phyloP scores from a whole-genome alignment of 202 grass and related monocot species.

The Dendrocalamus latiflorus region DNA sequence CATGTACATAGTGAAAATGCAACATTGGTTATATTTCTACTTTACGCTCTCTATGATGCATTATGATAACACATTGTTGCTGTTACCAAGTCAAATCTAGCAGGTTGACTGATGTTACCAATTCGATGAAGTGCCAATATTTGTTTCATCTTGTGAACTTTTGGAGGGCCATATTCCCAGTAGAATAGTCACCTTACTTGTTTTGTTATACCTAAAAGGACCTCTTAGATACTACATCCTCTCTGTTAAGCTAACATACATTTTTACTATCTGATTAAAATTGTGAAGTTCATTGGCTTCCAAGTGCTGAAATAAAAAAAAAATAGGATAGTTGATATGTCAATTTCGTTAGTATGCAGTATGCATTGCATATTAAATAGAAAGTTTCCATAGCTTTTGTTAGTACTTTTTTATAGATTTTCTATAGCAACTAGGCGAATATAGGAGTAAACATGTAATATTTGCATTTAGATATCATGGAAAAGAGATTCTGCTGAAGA shows the following conservation, averaged over 20 bases:
- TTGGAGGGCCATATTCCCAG: neutral
- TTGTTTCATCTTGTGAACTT: neutral
- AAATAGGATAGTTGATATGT: constrained; percentile 1
- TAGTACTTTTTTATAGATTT: no score
- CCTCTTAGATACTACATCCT: neutral
- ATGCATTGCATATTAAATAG: no score
- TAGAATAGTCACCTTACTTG: neutral
- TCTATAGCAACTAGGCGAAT: no score
- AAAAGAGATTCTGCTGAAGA: no score
- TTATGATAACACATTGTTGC: neutral
- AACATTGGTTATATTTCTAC: neutral
- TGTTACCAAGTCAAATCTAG: neutral
- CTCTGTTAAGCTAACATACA: neutral
- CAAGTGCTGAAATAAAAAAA: neutral
- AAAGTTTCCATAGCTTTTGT: no score
- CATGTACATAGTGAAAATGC: neutral
- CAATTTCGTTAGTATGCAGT: neutral
- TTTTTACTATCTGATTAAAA: constrained; percentile 5
- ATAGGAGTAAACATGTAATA: no score
- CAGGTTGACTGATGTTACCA: neutral
- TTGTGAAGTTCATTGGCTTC: neutral
- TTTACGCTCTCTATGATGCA: neutral
- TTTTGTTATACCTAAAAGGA: constrained; percentile 10
- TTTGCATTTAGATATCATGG: no score
- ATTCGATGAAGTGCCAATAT: neutral